Conservation (phyloP, 306 rosid genomes). For the Quercus gilva region DNA sequence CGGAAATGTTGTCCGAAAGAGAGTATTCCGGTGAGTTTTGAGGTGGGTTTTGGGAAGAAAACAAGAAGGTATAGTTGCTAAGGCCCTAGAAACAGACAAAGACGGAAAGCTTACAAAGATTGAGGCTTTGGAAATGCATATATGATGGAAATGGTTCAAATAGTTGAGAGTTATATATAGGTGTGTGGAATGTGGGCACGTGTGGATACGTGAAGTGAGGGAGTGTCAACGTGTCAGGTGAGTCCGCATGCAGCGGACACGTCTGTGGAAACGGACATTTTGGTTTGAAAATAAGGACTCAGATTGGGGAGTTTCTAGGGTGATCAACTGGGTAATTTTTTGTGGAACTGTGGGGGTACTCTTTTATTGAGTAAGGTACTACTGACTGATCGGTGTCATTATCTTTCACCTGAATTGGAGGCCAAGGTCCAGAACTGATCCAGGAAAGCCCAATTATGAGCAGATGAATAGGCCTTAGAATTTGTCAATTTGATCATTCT, state of each 20-base stretch:
- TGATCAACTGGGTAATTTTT: neutral
- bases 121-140: neutral
- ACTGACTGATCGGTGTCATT: neutral
- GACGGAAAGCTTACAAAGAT: neutral
- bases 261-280: neutral
- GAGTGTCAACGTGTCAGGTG: slow-evolving; percentile 22
- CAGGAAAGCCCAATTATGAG: no score
- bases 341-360: neutral
- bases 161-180: neutral
- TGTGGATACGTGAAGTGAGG: slow-evolving; percentile 28
- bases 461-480: no score
- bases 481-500: no score
- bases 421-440: neutral
- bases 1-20: slow-evolving; percentile 2
- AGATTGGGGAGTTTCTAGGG: neutral
- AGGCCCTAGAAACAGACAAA: slow-evolving; percentile 17
- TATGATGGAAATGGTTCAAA: neutral
- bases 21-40: neutral
- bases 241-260: slow-evolving; percentile 30
- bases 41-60: neutral
- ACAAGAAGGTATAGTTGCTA: neutral
- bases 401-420: neutral
- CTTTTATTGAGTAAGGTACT: neutral
- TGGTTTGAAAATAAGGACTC: neutral
- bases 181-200: slow-evolving; percentile 17